Evolutionary conservation across 768 basidiomycete species (phyloP), one percentile per base, ranked within the genome.

Genomic region (Cystobasidium onofrii): DNA sequence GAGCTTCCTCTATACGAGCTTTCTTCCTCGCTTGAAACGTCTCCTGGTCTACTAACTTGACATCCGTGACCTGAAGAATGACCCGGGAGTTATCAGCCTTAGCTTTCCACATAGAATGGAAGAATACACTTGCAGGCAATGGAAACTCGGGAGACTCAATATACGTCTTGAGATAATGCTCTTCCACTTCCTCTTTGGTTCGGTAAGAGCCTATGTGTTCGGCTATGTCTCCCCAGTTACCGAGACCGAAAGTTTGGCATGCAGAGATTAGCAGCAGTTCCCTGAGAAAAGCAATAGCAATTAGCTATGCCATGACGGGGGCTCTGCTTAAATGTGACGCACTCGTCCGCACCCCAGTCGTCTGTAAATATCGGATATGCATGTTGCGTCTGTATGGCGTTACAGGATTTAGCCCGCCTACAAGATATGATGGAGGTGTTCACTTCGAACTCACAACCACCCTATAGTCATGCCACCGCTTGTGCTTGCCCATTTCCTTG

Each of bases 261-360:
- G 93, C 96, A 69, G 94, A 92, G 55, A 97, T 83, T 20, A 99
- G 83, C 7, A 95, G 83, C 1, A 98, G 84, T 80, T 99, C 95
- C 82, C 92, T 94, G 77, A 27, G 61, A 23, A 18, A 74, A 76
- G 64, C 63, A 69, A 13, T 50, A 44, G 63, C 60, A 54, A 39
- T 25, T 23, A 43, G 34, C 44, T 25, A 27, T 63, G 39, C n/a
- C n/a, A n/a, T n/a, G n/a, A n/a, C n/a, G n/a, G n/a, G n/a, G n/a
- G n/a, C n/a, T n/a, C n/a, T n/a, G n/a, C n/a, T n/a, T 55, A 33
- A 25, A 9, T 20, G 20, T 29, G 20, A 83, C 88, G 81, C 78
- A 92, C 91, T 99, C 95, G 81, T 98, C 95, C 10, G 94, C 95
- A 44, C 93, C 95, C 96, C 95, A 98, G 80, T 95, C 92, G 71